Evolutionary conservation across 2,329 filamentous ascomycete species (phyloP).

Genomic region (Aspergillus sp.): DNA sequence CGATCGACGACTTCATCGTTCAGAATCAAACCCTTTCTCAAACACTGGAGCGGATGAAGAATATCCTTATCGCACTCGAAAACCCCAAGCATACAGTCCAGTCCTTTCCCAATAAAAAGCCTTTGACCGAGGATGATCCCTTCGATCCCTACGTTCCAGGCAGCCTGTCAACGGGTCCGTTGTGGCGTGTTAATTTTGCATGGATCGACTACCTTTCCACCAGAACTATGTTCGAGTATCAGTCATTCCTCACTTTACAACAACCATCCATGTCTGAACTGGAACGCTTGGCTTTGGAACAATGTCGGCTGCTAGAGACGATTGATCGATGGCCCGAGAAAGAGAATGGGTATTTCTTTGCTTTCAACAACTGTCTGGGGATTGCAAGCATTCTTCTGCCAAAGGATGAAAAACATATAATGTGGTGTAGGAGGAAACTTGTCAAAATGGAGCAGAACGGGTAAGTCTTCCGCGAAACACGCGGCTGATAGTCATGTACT

Average conservation of each 20-base stretch:
- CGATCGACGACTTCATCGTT: slow-evolving; percentile 55
- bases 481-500: background rate
- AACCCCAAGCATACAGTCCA: slow-evolving; percentile 58
- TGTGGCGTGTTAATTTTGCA: slow-evolving; percentile 69
- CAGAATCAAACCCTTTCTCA: slow-evolving; percentile 54
- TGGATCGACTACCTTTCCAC: slow-evolving; percentile 72
- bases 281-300: slow-evolving; percentile 56
- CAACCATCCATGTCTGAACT: slow-evolving; percentile 50
- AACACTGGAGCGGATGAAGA: slow-evolving; percentile 34
- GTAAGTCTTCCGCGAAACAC: slow-evolving; percentile 41
- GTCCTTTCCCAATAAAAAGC: slow-evolving; percentile 52
- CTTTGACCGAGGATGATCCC: slow-evolving; percentile 56
- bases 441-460: slow-evolving; percentile 70
- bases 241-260: slow-evolving; percentile 54
- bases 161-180: slow-evolving; percentile 60
- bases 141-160: slow-evolving; percentile 66
- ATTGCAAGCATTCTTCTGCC: slow-evolving; percentile 76
- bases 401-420: slow-evolving; percentile 61
- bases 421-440: slow-evolving; percentile 75
- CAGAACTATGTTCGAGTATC: slow-evolving; percentile 72
- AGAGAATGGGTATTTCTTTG: slow-evolving; percentile 63
- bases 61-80: slow-evolving; percentile 56
- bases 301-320: slow-evolving; percentile 73
- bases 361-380: slow-evolving; percentile 67
- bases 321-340: slow-evolving; percentile 65